Percentiles rank a stretch among this genome's conserved stretches.
These are phyloP conservation scores for Arachnomyces sp. DNA, from an alignment of 2,329 filamentous ascomycete genomes.

Conservation along the genomic window DNA sequence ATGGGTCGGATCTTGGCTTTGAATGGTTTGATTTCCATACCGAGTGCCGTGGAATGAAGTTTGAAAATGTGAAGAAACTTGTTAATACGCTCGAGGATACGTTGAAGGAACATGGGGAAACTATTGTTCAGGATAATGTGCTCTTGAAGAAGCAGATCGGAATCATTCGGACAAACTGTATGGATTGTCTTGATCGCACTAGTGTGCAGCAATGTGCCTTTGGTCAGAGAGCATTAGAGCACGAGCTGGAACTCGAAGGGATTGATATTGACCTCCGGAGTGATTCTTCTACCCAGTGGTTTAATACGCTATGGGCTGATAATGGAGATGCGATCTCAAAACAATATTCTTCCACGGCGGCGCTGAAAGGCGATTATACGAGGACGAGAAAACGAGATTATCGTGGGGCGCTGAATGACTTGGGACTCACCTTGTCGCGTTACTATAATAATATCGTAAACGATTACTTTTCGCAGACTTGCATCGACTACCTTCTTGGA, in stretches of 20 bases:
- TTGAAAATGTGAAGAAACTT: conserved; percentile 82
- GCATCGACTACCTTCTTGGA: conserved; percentile 88
- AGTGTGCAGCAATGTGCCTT: conserved; percentile 94
- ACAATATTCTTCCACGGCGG: conserved; percentile 91
- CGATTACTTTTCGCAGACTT: conserved; percentile 92
- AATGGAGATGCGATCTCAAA: conserved; percentile 94
- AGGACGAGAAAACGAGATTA: conserved; percentile 85
- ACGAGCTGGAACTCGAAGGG: conserved; percentile 67
- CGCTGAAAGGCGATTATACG: conserved; percentile 94
- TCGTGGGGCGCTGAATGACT: conserved; percentile 81
- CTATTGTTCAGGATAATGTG: conserved; percentile 46
- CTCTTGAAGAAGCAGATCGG: conserved; percentile 55
- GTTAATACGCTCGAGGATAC: conserved; percentile 61
- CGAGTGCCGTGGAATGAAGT: conserved; percentile 92
- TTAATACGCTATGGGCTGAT: conserved; percentile 94
- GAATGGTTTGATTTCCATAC: conserved; percentile 98
- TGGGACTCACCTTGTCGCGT: conserved; percentile 72
- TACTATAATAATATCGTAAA: conserved; percentile 86
- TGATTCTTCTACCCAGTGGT: conserved; percentile 81
- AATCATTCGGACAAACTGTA: conserved; percentile 89
- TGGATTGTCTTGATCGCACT: conserved; percentile 95
- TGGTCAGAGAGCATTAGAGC: conserved; percentile 71
- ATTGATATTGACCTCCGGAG: conserved; percentile 66
- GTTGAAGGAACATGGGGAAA: conserved; percentile 67
- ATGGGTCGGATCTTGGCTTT: conserved; percentile 54